Base-by-base conservation (phyloP, 495 filamentous ascomycete genomes). In the Glarea lozoyensis region DNA sequence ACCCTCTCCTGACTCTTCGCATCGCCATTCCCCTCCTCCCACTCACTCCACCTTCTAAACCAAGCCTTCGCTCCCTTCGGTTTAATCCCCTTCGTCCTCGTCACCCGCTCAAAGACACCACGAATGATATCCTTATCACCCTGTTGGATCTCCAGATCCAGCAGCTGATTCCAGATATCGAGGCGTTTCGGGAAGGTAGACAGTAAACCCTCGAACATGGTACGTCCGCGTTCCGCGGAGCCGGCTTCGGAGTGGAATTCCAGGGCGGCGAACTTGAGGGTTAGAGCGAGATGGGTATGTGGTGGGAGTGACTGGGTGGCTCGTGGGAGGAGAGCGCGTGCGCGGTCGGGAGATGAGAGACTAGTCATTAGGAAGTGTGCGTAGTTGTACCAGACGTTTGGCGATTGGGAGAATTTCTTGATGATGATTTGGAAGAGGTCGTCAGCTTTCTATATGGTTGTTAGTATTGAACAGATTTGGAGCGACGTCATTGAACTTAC, bases 331-430 rank as follows among this genome's bases (percentile, higher is more conserved):
- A 97, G 70, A 0, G 73, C 78, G 29, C 89, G 84, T 11, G 82
- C 89, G 22, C 81, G 76, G 15, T 82, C 79, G 0, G 84, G 77
- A n/a, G 73, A 68, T 45, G 72, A 67, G 35, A 75, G 62, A 19
- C 72, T 81, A 40, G 76, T 75, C 65, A 90, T 80, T 29, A 97
- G 74, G 78, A 95, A 95, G 56, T 79, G 84, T 32, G 89, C 90
- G 62, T 95, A 95, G 69, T 96, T 96, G 67, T 86, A 66, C 81
- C 86, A 96, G 60, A 96, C 78, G 35, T 81, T 70, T 13, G 82
- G 79, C 10, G 78, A 77, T 37, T 77, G 72, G 46, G 76, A 81
- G 64, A 90, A 94, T 62, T 88, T 92, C 67, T 90, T 92, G 55
- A 87, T 66, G 49, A 90, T 79, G 21, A 72, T 64, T 57, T 85